Evolutionary conservation across 345 rosid species (phyloP), one percentile per base, ranked within the genome.

Genomic region (Carallia pectinifolia): DNA sequence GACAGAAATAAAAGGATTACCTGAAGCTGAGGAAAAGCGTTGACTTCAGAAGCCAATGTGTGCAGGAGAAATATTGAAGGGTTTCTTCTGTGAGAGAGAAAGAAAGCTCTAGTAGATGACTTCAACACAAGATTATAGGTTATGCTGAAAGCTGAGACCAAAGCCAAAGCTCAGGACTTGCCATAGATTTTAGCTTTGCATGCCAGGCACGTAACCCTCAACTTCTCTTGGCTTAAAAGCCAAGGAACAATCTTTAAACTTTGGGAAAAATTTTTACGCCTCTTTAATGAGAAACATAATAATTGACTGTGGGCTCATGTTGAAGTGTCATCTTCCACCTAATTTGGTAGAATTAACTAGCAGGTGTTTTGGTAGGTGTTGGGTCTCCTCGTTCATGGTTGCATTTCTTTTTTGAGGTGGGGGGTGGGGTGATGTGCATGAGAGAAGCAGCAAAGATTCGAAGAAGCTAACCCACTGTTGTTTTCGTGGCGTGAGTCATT

Each of bases 211-310:
- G 95, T 74, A 80, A 87, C 70, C 74, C 85, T 82, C 88, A 83
- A 70, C 38, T 37, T 83, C 65, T 58, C 93, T 93, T 93, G 72
- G 84, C 93, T 87, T 90, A 19, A 19, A 89, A 93, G 93, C 83
- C 82, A 92, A 86, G 86, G n/a, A 70, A 89, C 58, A 15, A 66
- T 2, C 8, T 54, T 6, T 53, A n/a, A 69, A 52, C 67, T 37
- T 61, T 68, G 40, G 70, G 67, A 71, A 71, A 65, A 40, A n/a
- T n/a, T 64, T 61, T 53, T 64, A 72, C 54, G 44, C 66, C 54
- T 33, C 36, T 65, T 33, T 54, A 61, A 1, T 61, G 17, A 7
- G 65, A 23, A 64, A 27, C 30, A 33, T 65, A 77, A 78, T 68
- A 77, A 75, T 85, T 23, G 66, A 52, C 54, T 6, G 4, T 77